Percentiles rank a stretch among this genome's conserved stretches.
phyloP scores from a whole-genome alignment of 2,329 filamentous ascomycete genomes.

The Plenodomus lindquistii region DNA sequence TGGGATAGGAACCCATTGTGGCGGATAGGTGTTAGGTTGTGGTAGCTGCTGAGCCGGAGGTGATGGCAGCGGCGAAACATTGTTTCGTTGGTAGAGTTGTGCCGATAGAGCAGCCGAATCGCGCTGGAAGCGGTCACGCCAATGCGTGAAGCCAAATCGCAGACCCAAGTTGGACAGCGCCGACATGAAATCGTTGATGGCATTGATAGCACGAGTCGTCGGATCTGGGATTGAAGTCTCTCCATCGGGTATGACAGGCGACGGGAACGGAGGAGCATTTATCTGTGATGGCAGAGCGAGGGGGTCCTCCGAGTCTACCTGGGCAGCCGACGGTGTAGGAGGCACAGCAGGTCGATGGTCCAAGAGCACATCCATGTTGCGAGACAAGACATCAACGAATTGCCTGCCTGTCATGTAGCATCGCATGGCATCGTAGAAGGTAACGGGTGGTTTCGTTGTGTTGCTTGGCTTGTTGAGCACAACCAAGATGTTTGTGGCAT shows the following conservation, averaged over 20 bases:
- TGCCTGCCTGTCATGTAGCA: slow-evolving; percentile 71
- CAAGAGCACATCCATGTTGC: slow-evolving; percentile 55
- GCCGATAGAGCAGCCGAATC: slow-evolving; percentile 49
- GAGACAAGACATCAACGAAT: slow-evolving; percentile 60
- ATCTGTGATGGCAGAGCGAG: slow-evolving; percentile 36
- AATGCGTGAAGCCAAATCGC: slow-evolving; percentile 55
- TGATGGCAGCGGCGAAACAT: slow-evolving; percentile 28
- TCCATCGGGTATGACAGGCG: slow-evolving; percentile 29
- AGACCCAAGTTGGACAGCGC: slow-evolving; percentile 52
- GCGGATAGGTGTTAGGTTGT: slow-evolving; percentile 17
- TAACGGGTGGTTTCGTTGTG: slow-evolving; percentile 69
- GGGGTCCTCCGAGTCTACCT: slow-evolving; percentile 39
- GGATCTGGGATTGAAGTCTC: slow-evolving; percentile 35
- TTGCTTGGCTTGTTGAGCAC: slow-evolving; percentile 59
- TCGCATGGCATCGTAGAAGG: slow-evolving; percentile 84
- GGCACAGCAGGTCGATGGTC: slow-evolving; percentile 48
- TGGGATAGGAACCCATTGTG: slow-evolving; percentile 33
- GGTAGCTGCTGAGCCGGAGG: slow-evolving; percentile 22
- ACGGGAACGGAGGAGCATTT: slow-evolving; percentile 39
- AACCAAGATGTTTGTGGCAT: slow-evolving; percentile 73
- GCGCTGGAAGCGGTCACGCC: slow-evolving; percentile 54
- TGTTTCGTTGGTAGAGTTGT: slow-evolving; percentile 46
- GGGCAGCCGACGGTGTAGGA: slow-evolving; percentile 36
- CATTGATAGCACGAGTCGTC: slow-evolving; percentile 48
- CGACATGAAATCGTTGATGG: slow-evolving; percentile 53